Evolutionary conservation across 257 asterid genomes (phyloP).

Genomic region (Scutellaria minor): DNA sequence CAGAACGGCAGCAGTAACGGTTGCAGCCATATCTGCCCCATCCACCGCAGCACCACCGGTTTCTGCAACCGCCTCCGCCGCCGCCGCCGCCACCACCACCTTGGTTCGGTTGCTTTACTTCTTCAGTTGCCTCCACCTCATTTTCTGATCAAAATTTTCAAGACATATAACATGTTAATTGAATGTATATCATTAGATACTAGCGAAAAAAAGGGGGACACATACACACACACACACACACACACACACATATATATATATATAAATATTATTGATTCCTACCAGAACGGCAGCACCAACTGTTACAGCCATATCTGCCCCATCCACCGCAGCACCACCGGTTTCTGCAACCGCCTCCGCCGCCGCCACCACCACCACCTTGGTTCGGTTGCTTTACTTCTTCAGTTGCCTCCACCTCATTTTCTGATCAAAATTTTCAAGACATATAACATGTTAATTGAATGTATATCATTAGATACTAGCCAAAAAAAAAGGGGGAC

Average conservation of each 20-base stretch:
- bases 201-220: too few species aligned
- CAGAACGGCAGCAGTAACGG: conserved; percentile 9
- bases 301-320: not conserved
- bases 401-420: conserved; percentile 3
- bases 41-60: conserved; percentile 25
- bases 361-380: conserved; percentile 2
- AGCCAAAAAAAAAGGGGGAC: too few species aligned
- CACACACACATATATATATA: too few species aligned
- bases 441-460: too few species aligned
- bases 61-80: conserved; percentile 9
- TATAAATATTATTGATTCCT: not conserved
- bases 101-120: conserved; percentile 9
- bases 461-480: too few species aligned
- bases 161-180: too few species aligned
- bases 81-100: conserved; percentile 7
- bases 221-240: too few species aligned
- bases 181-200: too few species aligned
- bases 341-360: not conserved
- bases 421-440: not conserved
- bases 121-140: not conserved
- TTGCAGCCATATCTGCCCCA: conserved; percentile 6
- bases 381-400: conserved; percentile 8
- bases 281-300: conserved; percentile 13
- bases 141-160: not conserved
- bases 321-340: not conserved